phyloP scores from a whole-genome alignment of 1,284 basidiomycete species.

The Abortiporus biennis region DNA sequence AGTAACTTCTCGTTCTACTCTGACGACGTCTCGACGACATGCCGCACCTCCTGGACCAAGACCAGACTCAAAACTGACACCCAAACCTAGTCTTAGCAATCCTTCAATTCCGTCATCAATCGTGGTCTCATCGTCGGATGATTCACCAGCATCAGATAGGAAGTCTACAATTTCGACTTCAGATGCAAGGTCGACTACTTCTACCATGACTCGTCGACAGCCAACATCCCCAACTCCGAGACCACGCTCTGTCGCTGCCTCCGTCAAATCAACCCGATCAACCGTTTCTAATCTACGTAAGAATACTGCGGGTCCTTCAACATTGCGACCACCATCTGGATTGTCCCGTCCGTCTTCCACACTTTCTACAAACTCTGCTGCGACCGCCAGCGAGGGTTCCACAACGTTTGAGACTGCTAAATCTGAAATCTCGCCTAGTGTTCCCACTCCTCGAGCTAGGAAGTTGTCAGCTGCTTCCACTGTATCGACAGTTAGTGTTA shows the following conservation, averaged over 20 bases:
- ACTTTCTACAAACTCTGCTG: conserved; percentile 33
- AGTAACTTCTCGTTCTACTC: conserved; percentile 15
- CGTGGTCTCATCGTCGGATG: conserved; percentile 11
- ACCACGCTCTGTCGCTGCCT: conserved; percentile 29
- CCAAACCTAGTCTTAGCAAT: conserved; percentile 16
- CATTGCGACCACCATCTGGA: conserved; percentile 8
- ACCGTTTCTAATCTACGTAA: conserved; percentile 35
- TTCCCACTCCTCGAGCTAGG: conserved; percentile 31
- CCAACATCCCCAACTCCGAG: conserved; percentile 17
- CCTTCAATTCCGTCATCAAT: conserved; percentile 13
- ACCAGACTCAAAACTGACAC: conserved; percentile 67
- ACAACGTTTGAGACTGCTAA: conserved; percentile 54
- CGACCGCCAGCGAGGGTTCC: conserved; percentile 45
- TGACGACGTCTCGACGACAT: conserved; percentile 17
- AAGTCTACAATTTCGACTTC: conserved; percentile 16
- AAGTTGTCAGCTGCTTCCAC: conserved; percentile 36
- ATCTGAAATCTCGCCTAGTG: conserved; percentile 32
- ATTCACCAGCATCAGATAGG: conserved; percentile 10
- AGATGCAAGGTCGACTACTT: conserved; percentile 10
- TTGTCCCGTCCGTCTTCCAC: conserved; percentile 21
- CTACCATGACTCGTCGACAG: conserved; percentile 11
- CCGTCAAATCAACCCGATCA: conserved; percentile 29
- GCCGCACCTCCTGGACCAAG: conserved; percentile 28
- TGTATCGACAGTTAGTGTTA: conserved; percentile 30
- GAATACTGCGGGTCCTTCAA: conserved; percentile 16